Conservation (phyloP, 2,329 filamentous ascomycete species). For the Penicillium frequentans region DNA sequence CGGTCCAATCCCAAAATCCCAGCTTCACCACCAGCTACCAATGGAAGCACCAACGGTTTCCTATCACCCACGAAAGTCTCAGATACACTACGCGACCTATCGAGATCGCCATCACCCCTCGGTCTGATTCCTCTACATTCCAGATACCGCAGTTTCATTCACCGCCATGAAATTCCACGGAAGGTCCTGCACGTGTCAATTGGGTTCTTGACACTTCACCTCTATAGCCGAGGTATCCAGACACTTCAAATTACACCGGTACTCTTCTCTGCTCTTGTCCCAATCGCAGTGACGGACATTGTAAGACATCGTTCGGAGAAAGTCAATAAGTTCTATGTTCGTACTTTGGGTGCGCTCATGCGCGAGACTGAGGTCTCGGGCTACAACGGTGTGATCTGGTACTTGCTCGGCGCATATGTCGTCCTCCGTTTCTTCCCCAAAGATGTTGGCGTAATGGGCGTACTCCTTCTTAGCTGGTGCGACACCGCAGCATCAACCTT, state of each 20-base stretch:
- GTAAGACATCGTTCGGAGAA: constrained; percentile 77
- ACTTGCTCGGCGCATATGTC: constrained; percentile 85
- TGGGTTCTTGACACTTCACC: constrained; percentile 84
- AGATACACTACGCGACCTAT: constrained; percentile 83
- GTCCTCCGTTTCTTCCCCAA: constrained; percentile 88
- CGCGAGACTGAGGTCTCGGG: constrained; percentile 91
- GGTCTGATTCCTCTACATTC: constrained; percentile 94
- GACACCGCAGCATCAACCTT: constrained; percentile 96
- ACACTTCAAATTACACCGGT: constrained; percentile 77
- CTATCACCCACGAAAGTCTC: constrained; percentile 43
- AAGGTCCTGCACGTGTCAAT: constrained; percentile 95
- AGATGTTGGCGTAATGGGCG: constrained; percentile 84
- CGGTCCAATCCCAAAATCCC: constrained; percentile 42
- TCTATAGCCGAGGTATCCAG: constrained; percentile 80
- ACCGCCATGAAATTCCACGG: constrained; percentile 94
- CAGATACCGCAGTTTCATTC: constrained; percentile 86
- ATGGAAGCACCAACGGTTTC: constrained; percentile 39
- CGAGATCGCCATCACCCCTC: constrained; percentile 85
- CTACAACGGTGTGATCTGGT: constrained; percentile 97
- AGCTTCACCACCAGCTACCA: constrained; percentile 39
- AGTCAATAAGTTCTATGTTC: constrained; percentile 86
- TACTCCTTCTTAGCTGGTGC: constrained; percentile 93
- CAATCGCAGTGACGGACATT: constrained; percentile 78
- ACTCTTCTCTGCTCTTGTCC: constrained; percentile 76
- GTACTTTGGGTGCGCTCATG: constrained; percentile 84